A percentile compares a stretch with the other conserved stretches of the same genome.
Evolutionary conservation across 2,329 filamentous ascomycete genomes (phyloP).

Genomic region (Trichoderma afroharzianum): DNA sequence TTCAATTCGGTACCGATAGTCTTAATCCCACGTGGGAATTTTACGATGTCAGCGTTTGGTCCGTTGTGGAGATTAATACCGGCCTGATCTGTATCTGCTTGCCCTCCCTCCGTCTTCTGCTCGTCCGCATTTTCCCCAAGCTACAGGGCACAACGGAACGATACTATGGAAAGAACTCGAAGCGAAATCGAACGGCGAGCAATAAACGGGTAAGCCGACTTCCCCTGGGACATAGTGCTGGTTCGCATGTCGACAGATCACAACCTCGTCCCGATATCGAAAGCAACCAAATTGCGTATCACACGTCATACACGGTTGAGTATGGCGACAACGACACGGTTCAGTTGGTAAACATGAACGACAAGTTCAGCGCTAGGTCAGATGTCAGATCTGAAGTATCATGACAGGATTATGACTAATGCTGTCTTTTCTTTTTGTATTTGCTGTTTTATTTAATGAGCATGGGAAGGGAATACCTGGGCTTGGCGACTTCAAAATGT

Average conservation of each 20-base stretch:
- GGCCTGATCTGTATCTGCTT: conserved; percentile 40
- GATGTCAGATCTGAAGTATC: conserved; percentile 2
- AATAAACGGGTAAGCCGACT: conserved; percentile 18
- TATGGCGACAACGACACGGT: conserved; percentile 22
- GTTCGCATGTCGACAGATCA: conserved; percentile 25
- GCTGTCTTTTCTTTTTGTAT: not conserved
- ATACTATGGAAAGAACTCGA: conserved; percentile 28
- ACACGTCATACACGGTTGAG: conserved; percentile 36
- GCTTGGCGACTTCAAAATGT: not conserved
- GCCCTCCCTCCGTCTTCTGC: conserved; percentile 34
- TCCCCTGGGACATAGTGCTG: conserved; percentile 23
- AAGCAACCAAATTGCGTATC: conserved; percentile 30
- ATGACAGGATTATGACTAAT: not conserved
- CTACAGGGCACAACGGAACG: conserved; percentile 29
- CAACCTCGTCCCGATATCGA: conserved; percentile 21
- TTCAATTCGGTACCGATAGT: conserved; percentile 29
- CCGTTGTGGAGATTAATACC: conserved; percentile 37
- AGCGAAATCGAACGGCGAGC: conserved; percentile 17
- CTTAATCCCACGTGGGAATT: conserved; percentile 36
- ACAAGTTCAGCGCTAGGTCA: conserved; percentile 13
- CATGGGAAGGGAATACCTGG: not conserved
- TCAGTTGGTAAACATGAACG: conserved; percentile 15
- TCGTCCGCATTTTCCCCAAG: conserved; percentile 38
- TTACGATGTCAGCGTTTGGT: conserved; percentile 33
- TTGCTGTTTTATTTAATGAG: not conserved